Evolutionary conservation across 1,284 basidiomycete genomes (phyloP).

Genomic region (Sporisorium scitamineum): DNA sequence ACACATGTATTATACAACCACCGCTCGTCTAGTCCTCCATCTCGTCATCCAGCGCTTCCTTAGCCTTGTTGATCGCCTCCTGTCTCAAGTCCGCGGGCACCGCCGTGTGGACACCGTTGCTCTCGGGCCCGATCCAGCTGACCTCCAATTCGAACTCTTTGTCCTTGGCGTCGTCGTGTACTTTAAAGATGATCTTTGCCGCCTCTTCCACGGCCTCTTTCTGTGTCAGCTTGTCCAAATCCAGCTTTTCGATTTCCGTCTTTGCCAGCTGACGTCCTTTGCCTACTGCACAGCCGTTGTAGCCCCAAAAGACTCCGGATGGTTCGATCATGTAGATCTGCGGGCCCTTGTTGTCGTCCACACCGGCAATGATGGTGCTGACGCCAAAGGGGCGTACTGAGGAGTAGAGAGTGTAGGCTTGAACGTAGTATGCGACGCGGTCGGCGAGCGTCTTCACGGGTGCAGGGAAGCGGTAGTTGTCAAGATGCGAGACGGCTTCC

Average conservation of each 20-base stretch:
- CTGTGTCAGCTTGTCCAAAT: conserved; percentile 79
- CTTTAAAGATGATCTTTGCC: conserved; percentile 81
- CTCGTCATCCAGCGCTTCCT: conserved; percentile 83
- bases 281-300: conserved; percentile 78
- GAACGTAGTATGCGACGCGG: conserved; percentile 87
- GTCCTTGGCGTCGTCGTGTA: conserved; percentile 97
- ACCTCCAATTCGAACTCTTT: conserved; percentile 98
- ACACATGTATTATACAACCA: background rate
- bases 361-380: conserved; percentile 87
- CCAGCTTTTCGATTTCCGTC: conserved; percentile 97
- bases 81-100: conserved; percentile 85
- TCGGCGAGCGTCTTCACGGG: conserved; percentile 87
- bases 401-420: conserved; percentile 97
- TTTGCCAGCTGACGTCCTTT: conserved; percentile 97
- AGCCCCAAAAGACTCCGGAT: conserved; percentile 86
- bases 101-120: conserved; percentile 80
- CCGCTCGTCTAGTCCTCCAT: conserved; percentile 77
- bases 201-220: conserved; percentile 65
- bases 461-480: conserved; percentile 80
- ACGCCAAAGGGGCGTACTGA: conserved; percentile 97
- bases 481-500: conserved; percentile 83
- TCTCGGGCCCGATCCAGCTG: conserved; percentile 93
- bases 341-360: conserved; percentile 82
- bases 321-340: conserved; percentile 92
- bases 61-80: conserved; percentile 89